Conservation (phyloP, 441 rosid species). For the Brassica hybrid region DNA sequence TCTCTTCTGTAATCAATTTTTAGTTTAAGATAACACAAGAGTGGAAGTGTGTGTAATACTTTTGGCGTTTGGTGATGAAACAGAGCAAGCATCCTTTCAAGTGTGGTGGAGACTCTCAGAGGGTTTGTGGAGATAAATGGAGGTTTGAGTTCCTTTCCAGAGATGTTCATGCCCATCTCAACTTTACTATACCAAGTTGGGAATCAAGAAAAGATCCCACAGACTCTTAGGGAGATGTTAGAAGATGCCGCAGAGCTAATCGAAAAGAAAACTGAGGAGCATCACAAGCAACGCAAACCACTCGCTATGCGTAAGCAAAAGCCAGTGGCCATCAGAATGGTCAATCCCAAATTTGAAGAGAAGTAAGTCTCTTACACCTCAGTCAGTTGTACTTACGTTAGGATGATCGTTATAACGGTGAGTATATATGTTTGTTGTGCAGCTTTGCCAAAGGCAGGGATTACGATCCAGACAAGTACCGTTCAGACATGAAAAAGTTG, state of each 20-base stretch:
- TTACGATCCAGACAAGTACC: slow-evolving; percentile 85
- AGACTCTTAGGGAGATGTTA: slow-evolving; percentile 55
- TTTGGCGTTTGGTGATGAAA: slow-evolving; percentile 20
- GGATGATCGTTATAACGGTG: neutral
- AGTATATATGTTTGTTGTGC: slow-evolving; percentile 44
- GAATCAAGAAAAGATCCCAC: slow-evolving; percentile 59
- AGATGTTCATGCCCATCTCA: slow-evolving; percentile 68
- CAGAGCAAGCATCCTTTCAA: slow-evolving; percentile 74
- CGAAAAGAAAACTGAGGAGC: slow-evolving; percentile 56
- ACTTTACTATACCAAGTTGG: slow-evolving; percentile 58
- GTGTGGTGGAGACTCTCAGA: slow-evolving; percentile 59
- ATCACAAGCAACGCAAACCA: slow-evolving; percentile 58
- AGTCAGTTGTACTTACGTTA: neutral
- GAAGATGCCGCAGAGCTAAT: slow-evolving; percentile 61
- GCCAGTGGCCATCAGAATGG: slow-evolving; percentile 70
- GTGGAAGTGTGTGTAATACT: slow-evolving; percentile 7
- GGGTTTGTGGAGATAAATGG: slow-evolving; percentile 62
- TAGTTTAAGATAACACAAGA: neutral
- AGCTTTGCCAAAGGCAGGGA: slow-evolving; percentile 88
- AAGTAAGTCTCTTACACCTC: slow-evolving; percentile 52
- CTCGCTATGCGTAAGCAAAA: slow-evolving; percentile 80
- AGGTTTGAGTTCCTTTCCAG: slow-evolving; percentile 75
- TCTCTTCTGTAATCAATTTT: neutral
- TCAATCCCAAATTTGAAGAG: slow-evolving; percentile 85
- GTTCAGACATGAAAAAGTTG: slow-evolving; percentile 68